Conservation (phyloP, 1,284 basidiomycete genomes). For the Naganishia liquefaciens region DNA sequence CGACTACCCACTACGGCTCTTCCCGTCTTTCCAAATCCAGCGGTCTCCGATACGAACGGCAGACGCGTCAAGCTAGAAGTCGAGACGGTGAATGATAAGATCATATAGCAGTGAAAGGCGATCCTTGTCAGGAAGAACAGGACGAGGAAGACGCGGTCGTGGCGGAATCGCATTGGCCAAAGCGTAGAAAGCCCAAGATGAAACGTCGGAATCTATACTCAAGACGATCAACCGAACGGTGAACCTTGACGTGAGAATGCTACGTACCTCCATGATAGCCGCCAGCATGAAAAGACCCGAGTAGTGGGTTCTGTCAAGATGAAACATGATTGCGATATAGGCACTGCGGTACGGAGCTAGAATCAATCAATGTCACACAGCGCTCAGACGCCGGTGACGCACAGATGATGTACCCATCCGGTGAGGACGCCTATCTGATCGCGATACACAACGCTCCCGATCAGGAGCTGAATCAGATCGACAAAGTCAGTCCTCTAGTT, state of each 20-base stretch:
- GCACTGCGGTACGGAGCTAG: conserved; percentile 41
- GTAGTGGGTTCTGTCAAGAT: conserved; percentile 54
- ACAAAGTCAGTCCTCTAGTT: too few species aligned
- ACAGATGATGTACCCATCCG: conserved; percentile 64
- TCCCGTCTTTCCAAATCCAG: conserved; percentile 10
- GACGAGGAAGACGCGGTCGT: conserved; percentile 60
- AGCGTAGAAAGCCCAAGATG: conserved; percentile 60
- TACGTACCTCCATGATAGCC: conserved; percentile 59
- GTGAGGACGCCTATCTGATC: conserved; percentile 59
- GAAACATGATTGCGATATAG: conserved; percentile 60
- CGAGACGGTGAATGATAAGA: conserved; percentile 51
- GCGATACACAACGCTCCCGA: conserved; percentile 45
- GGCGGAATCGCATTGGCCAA: conserved; percentile 55
- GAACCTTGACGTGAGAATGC: not conserved
- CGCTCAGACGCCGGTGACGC: conserved; percentile 32
- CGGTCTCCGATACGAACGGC: not conserved
- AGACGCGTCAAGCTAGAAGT: conserved; percentile 38
- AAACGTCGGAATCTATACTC: conserved; percentile 60
- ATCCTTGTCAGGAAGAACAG: conserved; percentile 63
- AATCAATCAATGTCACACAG: too few species aligned
- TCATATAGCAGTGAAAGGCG: conserved; percentile 57
- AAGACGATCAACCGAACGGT: not conserved
- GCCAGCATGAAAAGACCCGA: conserved; percentile 59
- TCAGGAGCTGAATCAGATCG: conserved; percentile 38
- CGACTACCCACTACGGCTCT: conserved; percentile 47